Evolutionary conservation across 1,284 basidiomycete genomes (phyloP).

Genomic region (Porodaedalea pini): DNA sequence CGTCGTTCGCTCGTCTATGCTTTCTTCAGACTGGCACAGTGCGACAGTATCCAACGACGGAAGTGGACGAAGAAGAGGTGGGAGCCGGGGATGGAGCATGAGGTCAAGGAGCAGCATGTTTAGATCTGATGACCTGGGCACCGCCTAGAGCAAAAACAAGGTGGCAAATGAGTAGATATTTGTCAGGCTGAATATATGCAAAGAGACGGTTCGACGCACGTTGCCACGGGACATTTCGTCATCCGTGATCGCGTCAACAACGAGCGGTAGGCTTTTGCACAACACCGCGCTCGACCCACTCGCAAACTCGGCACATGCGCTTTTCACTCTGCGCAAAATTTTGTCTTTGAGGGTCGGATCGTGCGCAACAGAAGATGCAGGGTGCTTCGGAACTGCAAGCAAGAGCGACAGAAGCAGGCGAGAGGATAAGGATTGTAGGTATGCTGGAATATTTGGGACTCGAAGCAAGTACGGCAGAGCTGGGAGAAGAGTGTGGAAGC

Average conservation of each 20-base stretch:
- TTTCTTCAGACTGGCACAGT: constrained; percentile 58
- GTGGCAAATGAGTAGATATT: not conserved
- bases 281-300: constrained; percentile 53
- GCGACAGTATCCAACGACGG: constrained; percentile 61
- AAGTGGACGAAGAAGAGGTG: constrained; percentile 65
- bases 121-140: not conserved
- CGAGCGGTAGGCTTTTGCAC: constrained; percentile 47
- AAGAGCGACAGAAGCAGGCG: constrained; percentile 57
- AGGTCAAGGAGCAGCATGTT: constrained; percentile 47
- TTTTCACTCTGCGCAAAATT: constrained; percentile 44
- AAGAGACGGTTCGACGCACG: not conserved
- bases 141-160: not conserved
- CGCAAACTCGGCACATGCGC: constrained; percentile 45
- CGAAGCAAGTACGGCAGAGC: constrained; percentile 48
- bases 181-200: not conserved
- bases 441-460: constrained; percentile 46
- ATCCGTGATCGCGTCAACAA: constrained; percentile 10
- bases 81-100: constrained; percentile 71
- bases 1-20: constrained; percentile 51
- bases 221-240: not conserved
- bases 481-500: constrained; percentile 34
- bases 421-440: constrained; percentile 55
- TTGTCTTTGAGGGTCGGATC: constrained; percentile 46
- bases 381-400: constrained; percentile 51
- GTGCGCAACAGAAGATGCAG: constrained; percentile 52